Percentiles rank a stretch among this genome's conserved stretches.
Conservation (phyloP, 306 rosid genomes). For the Oxytropis ochrocephala region DNA sequence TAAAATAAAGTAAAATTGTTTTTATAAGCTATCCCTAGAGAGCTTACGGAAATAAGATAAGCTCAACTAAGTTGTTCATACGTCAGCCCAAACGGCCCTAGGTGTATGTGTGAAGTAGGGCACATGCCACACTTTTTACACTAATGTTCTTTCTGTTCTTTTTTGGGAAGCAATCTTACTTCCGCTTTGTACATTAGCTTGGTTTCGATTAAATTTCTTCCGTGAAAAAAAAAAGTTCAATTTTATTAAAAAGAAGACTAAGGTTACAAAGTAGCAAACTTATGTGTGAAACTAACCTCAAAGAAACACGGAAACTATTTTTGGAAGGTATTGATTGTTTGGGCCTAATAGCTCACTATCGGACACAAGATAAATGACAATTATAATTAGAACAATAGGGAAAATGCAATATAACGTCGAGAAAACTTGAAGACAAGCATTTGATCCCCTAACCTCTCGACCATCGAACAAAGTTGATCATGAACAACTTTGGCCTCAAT, state of each 20-base stretch:
- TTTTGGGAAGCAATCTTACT: background rate
- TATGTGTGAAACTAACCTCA: constrained; percentile 57
- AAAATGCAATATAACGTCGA: background rate
- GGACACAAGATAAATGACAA: constrained; percentile 45
- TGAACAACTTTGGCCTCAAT: constrained; percentile 97
- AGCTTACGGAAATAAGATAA: too few species aligned
- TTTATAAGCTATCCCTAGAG: too few species aligned
- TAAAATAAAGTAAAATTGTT: too few species aligned
- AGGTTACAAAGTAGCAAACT: background rate
- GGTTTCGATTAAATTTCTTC: background rate
- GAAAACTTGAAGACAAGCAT: background rate
- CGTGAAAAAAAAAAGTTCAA: background rate
- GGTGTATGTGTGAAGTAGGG: background rate
- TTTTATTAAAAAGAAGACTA: background rate
- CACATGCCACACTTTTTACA: background rate
- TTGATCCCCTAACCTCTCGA: constrained; percentile 60
- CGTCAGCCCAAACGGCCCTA: background rate
- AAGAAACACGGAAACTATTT: constrained; percentile 83
- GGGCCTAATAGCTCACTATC: constrained; percentile 82
- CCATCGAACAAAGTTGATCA: constrained; percentile 95
- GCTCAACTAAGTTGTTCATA: too few species aligned
- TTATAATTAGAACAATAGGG: background rate
- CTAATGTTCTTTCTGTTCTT: background rate
- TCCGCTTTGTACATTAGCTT: background rate
- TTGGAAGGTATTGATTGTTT: constrained; percentile 83